Evolutionary conservation across 2,329 filamentous ascomycete genomes (phyloP), one percentile per base, ranked within the genome.

Genomic region (Escovopsis sp.): DNA sequence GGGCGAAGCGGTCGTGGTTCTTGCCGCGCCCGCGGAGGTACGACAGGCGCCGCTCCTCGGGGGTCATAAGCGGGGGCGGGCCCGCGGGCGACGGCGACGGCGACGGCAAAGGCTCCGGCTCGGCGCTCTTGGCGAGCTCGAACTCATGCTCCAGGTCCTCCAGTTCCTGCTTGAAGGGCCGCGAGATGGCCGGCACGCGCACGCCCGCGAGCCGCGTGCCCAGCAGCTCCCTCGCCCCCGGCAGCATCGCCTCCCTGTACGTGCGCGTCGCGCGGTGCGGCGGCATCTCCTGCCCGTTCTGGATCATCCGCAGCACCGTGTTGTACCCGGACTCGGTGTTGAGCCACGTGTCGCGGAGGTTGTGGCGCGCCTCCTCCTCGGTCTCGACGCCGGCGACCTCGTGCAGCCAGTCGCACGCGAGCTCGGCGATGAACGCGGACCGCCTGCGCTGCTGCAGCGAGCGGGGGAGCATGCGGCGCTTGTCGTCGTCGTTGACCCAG

Each of bases 401-500:
- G 34, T 68, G 65, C 4, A 80, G 59, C 51, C 69, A 72, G 5
- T 79, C 69, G 41, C 71, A 72, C n/a, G 67, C 57, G 4, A 81
- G 59, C 48, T 86, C 79, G 2, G 72, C 65, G 40, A 81, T 67
- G 5, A 83, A 55, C 5, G 73, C 67, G 16, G 67, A 56, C 37
- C 76, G 78, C 35, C 61, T 68, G n/a, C 80, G 72, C 1, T 64
- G 58, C 30, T 65, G 58, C 3, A 82, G 54, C 2, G 64, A 62
- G 40, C 72, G 72, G 0, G 88, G 81, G 7, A 94, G 44, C 1
- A 84, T 49, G 1, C 57, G 47, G 7, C 59, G 52, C 48, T 76
- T 76, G 43, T 85, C 80, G 0, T 72, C 64, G 35, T 79, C 66
- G 1, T 73, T 69, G 4, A 79, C 53, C 79, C 87, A 88, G 33